Evolutionary conservation across 495 filamentous ascomycete genomes (phyloP).

Genomic region (Aspergillus steynii): DNA sequence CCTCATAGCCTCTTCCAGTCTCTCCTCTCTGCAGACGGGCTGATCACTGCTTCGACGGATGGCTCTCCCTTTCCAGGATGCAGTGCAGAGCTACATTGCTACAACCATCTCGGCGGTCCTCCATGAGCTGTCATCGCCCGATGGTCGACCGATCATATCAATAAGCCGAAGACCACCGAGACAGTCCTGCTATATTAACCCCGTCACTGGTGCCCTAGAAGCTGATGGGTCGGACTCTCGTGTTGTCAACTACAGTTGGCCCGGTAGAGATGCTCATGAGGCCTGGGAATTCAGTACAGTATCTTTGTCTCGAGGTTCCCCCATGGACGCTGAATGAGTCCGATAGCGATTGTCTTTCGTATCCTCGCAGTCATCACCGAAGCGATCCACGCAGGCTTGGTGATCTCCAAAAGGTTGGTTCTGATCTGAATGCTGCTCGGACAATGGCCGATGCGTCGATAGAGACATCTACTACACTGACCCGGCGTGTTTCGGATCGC

Average conservation of each 20-base stretch:
- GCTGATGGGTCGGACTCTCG: slow-evolving; percentile 13
- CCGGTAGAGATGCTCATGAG: slow-evolving; percentile 57
- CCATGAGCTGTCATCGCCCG: slow-evolving; percentile 25
- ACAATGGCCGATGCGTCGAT: neutral
- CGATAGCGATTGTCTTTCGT: slow-evolving; percentile 58
- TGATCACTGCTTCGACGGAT: neutral
- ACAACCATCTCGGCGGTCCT: slow-evolving; percentile 28
- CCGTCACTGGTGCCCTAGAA: slow-evolving; percentile 32
- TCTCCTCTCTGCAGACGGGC: too few species aligned
- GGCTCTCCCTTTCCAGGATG: neutral
- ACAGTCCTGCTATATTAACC: slow-evolving; percentile 29
- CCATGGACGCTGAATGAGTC: neutral
- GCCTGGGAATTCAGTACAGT: slow-evolving; percentile 66
- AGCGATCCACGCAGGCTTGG: slow-evolving; percentile 57
- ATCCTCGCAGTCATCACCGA: slow-evolving; percentile 72
- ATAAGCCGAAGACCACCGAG: slow-evolving; percentile 29
- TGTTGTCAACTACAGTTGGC: slow-evolving; percentile 49
- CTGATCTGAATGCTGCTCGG: neutral
- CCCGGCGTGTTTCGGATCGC: slow-evolving; percentile 73
- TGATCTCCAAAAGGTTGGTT: slow-evolving; percentile 79
- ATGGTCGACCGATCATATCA: slow-evolving; percentile 34
- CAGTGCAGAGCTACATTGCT: slow-evolving; percentile 37
- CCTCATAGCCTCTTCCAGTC: too few species aligned
- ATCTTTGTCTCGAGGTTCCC: neutral
- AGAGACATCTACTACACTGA: slow-evolving; percentile 94